A percentile compares a stretch with the other conserved stretches of the same genome.
Evolutionary conservation across 148 eudicot genomes (phyloP).

Genomic region (Rhododendron griersonianum): DNA sequence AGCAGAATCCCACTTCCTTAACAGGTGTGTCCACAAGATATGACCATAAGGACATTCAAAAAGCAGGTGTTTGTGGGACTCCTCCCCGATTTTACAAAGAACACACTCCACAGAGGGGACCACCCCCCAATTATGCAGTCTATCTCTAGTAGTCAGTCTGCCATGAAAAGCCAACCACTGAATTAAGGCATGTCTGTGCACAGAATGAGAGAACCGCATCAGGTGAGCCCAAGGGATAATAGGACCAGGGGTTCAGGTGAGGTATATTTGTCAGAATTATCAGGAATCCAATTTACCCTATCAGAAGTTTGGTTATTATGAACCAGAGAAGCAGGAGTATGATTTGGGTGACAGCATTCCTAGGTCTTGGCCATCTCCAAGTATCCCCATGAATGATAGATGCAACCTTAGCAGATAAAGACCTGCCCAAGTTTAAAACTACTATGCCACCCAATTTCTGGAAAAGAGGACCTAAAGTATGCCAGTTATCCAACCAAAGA

Average conservation of each 20-base stretch:
- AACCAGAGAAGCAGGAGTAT: too few relatives aligned
- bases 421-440: background rate
- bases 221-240: too few relatives aligned
- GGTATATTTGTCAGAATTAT: background rate
- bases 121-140: background rate
- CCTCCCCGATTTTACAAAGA: background rate
- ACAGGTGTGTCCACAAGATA: too few relatives aligned
- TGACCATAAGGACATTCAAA: background rate
- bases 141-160: background rate
- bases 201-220: too few relatives aligned
- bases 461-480: background rate
- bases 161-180: background rate
- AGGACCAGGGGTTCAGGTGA: background rate
- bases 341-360: too few relatives aligned
- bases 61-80: background rate
- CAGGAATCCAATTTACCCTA: background rate
- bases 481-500: background rate
- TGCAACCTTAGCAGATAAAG: background rate
- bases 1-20: too few relatives aligned
- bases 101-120: background rate
- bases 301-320: too few relatives aligned
- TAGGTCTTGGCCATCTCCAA: background rate
- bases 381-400: background rate
- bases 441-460: background rate
- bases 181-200: too few relatives aligned